Conservation (phyloP, 2,329 filamentous ascomycete species). For the Thyridium curvatum region DNA sequence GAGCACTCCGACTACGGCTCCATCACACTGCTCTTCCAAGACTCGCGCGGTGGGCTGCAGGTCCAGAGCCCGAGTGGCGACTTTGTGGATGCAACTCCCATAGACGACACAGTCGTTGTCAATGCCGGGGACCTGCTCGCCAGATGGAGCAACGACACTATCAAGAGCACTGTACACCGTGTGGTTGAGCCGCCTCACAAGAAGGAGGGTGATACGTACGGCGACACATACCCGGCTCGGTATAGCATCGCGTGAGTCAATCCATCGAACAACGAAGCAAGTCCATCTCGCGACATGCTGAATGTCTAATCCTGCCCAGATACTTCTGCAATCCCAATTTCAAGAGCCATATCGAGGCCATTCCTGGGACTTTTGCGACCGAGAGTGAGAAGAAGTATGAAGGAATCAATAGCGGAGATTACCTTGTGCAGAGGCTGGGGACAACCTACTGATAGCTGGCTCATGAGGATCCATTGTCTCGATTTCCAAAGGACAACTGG, state of each 20-base stretch:
- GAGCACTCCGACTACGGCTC: conserved; percentile 66
- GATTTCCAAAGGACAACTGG: no score
- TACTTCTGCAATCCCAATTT: conserved; percentile 90
- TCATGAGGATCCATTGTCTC: no score
- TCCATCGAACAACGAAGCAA: no score
- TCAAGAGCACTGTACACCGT: conserved; percentile 84
- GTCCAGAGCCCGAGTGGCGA: conserved; percentile 64
- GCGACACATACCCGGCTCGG: conserved; percentile 60
- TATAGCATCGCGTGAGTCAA: conserved; percentile 74
- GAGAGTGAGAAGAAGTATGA: conserved; percentile 71
- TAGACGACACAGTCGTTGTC: conserved; percentile 74
- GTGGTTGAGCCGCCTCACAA: conserved; percentile 74
- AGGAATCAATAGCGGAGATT: conserved; percentile 72
- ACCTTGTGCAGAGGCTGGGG: conserved; percentile 69
- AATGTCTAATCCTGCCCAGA: conserved; percentile 20
- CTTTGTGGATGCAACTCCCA: conserved; percentile 79
- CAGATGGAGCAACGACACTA: conserved; percentile 85
- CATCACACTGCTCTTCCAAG: conserved; percentile 58
- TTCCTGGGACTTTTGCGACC: conserved; percentile 66
- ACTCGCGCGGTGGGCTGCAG: conserved; percentile 48
- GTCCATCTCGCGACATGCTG: no score
- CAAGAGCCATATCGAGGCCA: conserved; percentile 67
- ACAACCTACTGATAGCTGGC: conserved; percentile 65
- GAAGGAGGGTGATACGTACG: conserved; percentile 41
- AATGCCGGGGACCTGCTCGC: conserved; percentile 85